phyloP scores from a whole-genome alignment of 768 basidiomycete genomes.

The Basidioascus undulatus region DNA sequence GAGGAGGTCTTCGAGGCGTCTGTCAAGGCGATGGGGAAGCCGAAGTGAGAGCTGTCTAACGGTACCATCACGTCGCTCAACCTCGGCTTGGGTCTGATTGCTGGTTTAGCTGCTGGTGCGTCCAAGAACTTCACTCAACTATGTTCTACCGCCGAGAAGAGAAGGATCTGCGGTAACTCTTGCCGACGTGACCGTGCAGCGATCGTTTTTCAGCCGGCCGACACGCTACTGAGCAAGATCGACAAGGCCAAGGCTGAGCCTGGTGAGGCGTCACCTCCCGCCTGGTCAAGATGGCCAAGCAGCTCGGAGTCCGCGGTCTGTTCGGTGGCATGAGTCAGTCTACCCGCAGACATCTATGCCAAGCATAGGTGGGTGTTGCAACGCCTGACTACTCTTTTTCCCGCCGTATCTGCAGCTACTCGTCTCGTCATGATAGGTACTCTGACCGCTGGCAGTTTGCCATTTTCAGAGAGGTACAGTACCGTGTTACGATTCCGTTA shows the following conservation, averaged over 20 bases:
- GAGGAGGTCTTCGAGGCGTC: conserved; percentile 36
- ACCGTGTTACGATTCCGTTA: no score
- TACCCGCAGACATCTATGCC: no score
- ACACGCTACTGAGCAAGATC: conserved; percentile 76
- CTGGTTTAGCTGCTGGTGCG: conserved; percentile 82
- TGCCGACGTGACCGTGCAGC: no score
- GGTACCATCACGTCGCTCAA: conserved; percentile 34
- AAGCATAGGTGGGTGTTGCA: conserved; percentile 15
- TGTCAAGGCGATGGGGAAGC: conserved; percentile 52
- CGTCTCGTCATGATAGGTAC: conserved; percentile 25
- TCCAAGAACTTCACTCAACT: no score
- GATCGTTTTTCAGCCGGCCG: conserved; percentile 96
- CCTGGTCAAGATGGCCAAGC: conserved; percentile 20
- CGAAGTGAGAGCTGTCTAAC: conserved; percentile 40
- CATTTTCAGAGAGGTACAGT: no score
- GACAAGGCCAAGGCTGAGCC: conserved; percentile 42
- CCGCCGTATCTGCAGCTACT: no score
- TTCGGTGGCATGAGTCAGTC: conserved; percentile 25
- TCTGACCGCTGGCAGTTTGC: conserved; percentile 22
- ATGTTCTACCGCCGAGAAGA: no score
- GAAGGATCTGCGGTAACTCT: no score
- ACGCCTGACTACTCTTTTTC: not conserved
- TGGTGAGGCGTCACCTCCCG: conserved; percentile 20
- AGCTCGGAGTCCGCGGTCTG: conserved; percentile 21
- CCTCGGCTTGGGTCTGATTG: conserved; percentile 73